Evolutionary conservation across 768 basidiomycete genomes (phyloP).

Genomic region (Ramaria rubella): DNA sequence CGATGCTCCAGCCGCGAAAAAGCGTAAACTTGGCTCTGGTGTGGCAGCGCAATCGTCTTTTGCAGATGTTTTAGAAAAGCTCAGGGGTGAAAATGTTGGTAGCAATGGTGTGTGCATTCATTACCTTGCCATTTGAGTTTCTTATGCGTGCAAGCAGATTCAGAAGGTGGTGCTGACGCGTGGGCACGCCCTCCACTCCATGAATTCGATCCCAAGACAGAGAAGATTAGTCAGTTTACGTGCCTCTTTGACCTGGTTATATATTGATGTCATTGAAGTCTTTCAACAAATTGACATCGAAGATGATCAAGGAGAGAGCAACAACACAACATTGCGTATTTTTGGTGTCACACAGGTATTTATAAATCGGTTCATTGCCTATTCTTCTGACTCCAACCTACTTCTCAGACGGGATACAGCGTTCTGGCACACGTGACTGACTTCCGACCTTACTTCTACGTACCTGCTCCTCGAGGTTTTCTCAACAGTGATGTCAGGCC

Average conservation of each 20-base stretch:
- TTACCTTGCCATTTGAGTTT: not conserved
- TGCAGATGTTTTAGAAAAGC: constrained; percentile 53
- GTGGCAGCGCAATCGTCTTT: constrained; percentile 39
- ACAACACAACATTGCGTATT: constrained; percentile 50
- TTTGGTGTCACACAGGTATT: constrained; percentile 86
- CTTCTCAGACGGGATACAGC: constrained; percentile 70
- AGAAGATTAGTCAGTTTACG: constrained; percentile 55
- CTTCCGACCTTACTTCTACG: constrained; percentile 91
- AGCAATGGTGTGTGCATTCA: constrained; percentile 33
- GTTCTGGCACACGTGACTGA: constrained; percentile 76
- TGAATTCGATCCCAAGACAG: constrained; percentile 49
- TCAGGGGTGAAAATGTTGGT: constrained; percentile 47
- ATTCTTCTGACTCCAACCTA: not conserved
- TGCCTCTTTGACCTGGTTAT: not conserved
- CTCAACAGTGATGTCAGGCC: constrained; percentile 54
- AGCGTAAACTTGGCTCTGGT: constrained; percentile 24
- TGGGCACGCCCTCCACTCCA: constrained; percentile 65
- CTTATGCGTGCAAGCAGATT: constrained; percentile 33
- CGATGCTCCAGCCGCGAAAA: constrained; percentile 25
- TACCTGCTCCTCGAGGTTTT: constrained; percentile 83
- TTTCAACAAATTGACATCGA: constrained; percentile 98
- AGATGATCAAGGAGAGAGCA: constrained; percentile 46
- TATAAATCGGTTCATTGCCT: not conserved
- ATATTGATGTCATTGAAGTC: constrained; percentile 36
- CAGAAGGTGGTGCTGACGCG: constrained; percentile 70